phyloP scores from a whole-genome alignment of 257 asterid genomes.

The Cordia subcordata region DNA sequence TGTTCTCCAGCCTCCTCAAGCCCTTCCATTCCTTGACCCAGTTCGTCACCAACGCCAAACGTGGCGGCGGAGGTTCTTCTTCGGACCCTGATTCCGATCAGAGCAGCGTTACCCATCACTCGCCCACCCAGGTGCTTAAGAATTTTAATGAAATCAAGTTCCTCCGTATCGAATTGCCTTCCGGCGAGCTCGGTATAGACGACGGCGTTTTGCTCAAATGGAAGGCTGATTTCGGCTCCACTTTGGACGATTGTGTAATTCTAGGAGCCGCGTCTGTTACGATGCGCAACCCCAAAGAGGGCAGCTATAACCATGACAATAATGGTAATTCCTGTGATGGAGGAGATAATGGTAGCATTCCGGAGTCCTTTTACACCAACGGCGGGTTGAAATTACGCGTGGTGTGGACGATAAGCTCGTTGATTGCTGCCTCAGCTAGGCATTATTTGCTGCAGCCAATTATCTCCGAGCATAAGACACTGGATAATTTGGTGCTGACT shows the following conservation, averaged over 20 bases:
- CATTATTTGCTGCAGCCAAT: slow-evolving; percentile 72
- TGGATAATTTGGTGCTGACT: slow-evolving; percentile 51
- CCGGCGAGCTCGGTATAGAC: slow-evolving; percentile 64
- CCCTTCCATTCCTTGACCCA: slow-evolving; percentile 75
- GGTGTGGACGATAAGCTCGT: slow-evolving; percentile 74
- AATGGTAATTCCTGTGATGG: slow-evolving; percentile 17
- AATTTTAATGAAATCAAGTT: slow-evolving; percentile 57
- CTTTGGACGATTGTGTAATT: slow-evolving; percentile 66
- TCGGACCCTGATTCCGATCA: not conserved
- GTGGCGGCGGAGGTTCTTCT: not conserved
- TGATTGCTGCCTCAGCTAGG: slow-evolving; percentile 75
- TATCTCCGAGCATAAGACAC: slow-evolving; percentile 58
- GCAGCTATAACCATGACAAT: not conserved
- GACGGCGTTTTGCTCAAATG: slow-evolving; percentile 57
- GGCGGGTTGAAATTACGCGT: slow-evolving; percentile 71
- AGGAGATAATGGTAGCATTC: slow-evolving; percentile 56
- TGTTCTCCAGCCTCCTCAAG: slow-evolving; percentile 55
- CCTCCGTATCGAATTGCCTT: slow-evolving; percentile 39
- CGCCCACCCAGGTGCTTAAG: slow-evolving; percentile 70
- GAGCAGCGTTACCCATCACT: slow-evolving; percentile 56
- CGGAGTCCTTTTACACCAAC: slow-evolving; percentile 46
- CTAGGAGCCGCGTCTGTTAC: slow-evolving; percentile 68
- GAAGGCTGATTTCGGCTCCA: slow-evolving; percentile 74
- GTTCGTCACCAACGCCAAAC: slow-evolving; percentile 29
- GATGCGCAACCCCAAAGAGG: not conserved